Conservation (phyloP, 2,329 filamentous ascomycete species). For the Trichoderma sp. region DNA sequence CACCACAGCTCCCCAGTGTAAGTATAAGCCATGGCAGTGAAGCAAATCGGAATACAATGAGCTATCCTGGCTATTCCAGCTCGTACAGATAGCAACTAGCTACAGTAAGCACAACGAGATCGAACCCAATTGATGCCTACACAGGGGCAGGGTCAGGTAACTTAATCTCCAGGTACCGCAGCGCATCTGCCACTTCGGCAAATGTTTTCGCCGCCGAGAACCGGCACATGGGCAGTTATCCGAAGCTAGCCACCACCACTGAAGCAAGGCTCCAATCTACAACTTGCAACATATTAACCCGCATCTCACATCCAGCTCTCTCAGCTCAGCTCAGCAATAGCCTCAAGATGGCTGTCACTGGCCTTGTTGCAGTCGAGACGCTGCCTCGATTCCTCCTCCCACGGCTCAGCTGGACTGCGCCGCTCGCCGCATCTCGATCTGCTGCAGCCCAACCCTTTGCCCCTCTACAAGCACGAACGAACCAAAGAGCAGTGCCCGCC, state of each 20-base stretch:
- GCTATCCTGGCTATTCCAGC: neutral
- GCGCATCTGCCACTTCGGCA: neutral
- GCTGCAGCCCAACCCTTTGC: constrained; percentile 27
- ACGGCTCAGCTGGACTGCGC: constrained; percentile 53
- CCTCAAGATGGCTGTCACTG: constrained; percentile 32
- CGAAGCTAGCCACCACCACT: constrained; percentile 23
- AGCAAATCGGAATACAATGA: neutral
- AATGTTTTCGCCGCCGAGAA: constrained; percentile 20
- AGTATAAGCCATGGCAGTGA: neutral
- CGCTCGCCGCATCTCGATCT: constrained; percentile 29
- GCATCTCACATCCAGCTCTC: neutral
- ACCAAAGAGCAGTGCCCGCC: constrained; percentile 25
- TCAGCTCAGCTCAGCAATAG: neutral
- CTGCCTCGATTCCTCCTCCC: constrained; percentile 58
- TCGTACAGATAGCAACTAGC: neutral
- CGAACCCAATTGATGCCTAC: neutral
- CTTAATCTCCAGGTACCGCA: neutral
- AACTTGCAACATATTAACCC: neutral
- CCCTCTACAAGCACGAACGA: constrained; percentile 23
- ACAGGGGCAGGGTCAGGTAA: neutral
- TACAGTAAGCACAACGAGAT: neutral
- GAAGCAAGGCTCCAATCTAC: constrained; percentile 5
- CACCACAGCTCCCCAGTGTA: neutral
- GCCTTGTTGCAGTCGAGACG: constrained; percentile 38
- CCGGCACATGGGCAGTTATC: neutral